phyloP scores from a whole-genome alignment of 192 early-diverging fungal genomes.

The Chytriomyces sp. region DNA sequence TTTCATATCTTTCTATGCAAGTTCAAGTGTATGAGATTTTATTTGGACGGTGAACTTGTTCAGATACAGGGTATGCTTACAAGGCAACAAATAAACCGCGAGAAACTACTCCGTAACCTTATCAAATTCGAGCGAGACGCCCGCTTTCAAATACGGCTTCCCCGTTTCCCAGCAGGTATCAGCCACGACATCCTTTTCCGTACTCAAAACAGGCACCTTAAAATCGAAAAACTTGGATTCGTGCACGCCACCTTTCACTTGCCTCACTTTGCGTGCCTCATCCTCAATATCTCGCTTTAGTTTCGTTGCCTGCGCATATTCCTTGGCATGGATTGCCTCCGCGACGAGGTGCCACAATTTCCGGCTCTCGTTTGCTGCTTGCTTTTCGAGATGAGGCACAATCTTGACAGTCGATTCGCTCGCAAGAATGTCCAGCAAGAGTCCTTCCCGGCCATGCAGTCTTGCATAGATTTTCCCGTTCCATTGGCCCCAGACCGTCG shows the following conservation, averaged over 20 bases:
- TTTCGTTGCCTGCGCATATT: constrained; percentile 63
- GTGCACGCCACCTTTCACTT: constrained; percentile 52
- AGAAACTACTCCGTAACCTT: too few species aligned
- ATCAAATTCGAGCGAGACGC: background rate
- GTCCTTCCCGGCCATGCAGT: constrained; percentile 19
- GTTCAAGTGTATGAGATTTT: too few species aligned
- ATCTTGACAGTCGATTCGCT: constrained; percentile 52
- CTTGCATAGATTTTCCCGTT: constrained; percentile 57
- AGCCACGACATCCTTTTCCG: background rate
- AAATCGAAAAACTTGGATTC: constrained; percentile 65
- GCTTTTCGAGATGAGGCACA: constrained; percentile 59
- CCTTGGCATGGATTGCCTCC: constrained; percentile 55
- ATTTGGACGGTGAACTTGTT: too few species aligned
- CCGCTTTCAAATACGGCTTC: constrained; percentile 30
- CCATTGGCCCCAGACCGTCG: constrained; percentile 67
- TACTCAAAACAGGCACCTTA: constrained; percentile 23
- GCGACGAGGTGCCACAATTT: constrained; percentile 67
- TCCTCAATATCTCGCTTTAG: constrained; percentile 72
- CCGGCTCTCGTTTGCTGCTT: constrained; percentile 65
- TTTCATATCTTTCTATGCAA: too few species aligned
- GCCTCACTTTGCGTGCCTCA: constrained; percentile 55
- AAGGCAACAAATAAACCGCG: too few species aligned
- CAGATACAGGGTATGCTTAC: too few species aligned
- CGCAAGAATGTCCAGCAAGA: constrained; percentile 59
- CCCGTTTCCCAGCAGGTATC: constrained; percentile 9